Percentiles rank a stretch among this genome's conserved stretches.
These are phyloP conservation scores for Boletus subparvulus DNA, from an alignment of 768 basidiomycete species.

Conservation along the genomic window DNA sequence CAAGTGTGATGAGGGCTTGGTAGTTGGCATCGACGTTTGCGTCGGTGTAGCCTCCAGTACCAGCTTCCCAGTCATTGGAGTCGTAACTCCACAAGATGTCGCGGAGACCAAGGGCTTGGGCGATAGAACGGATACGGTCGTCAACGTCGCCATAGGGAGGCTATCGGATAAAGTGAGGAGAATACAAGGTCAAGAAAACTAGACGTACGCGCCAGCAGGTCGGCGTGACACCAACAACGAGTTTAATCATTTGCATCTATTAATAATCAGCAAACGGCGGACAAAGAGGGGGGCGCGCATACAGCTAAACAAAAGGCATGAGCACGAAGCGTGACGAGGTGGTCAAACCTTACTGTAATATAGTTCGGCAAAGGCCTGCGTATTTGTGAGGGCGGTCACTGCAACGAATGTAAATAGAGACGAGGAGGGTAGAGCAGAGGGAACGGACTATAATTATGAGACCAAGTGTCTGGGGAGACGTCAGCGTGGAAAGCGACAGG, in stretches of 20 bases:
- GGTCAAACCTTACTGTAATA: slow-evolving; percentile 56
- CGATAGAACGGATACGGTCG: slow-evolving; percentile 72
- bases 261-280: neutral
- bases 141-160: slow-evolving; percentile 74
- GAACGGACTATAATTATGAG: slow-evolving; percentile 46
- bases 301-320: slow-evolving; percentile 21
- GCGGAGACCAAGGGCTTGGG: slow-evolving; percentile 61
- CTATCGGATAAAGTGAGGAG: slow-evolving; percentile 25
- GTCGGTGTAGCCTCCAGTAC: slow-evolving; percentile 43
- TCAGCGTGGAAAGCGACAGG: neutral
- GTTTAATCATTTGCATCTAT: slow-evolving; percentile 53
- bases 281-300: slow-evolving; percentile 1
- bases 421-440: neutral
- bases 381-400: slow-evolving; percentile 62
- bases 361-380: slow-evolving; percentile 73
- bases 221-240: slow-evolving; percentile 54
- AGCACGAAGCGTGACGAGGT: neutral
- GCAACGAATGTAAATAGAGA: neutral
- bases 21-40: slow-evolving; percentile 55
- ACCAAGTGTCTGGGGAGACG: slow-evolving; percentile 29
- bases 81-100: slow-evolving; percentile 76
- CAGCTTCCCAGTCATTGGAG: slow-evolving; percentile 71
- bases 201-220: slow-evolving; percentile 57
- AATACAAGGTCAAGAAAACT: neutral
- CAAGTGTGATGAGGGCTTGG: slow-evolving; percentile 47